These are phyloP conservation scores for Yarrowia alimentaria DNA, from an alignment of 805 yeast species.

Conservation along the genomic window DNA sequence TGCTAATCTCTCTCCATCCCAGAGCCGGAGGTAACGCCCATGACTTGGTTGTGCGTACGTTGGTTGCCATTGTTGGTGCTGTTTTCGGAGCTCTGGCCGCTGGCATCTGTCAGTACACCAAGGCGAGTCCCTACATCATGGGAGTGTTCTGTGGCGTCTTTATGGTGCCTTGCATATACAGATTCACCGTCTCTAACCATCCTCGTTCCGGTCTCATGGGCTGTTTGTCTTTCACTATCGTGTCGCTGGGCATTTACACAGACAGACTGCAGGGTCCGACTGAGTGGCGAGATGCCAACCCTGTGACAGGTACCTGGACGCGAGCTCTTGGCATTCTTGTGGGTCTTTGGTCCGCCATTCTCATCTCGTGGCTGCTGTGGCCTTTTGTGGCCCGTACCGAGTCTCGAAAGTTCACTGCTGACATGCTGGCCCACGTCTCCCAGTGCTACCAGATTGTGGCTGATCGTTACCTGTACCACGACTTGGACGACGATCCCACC, in stretches of 20 bases:
- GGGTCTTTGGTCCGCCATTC: conserved; percentile 43
- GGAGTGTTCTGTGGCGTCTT: conserved; percentile 45
- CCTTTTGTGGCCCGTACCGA: conserved; percentile 49
- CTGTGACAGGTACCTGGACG: conserved; percentile 41
- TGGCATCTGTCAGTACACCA: conserved; percentile 42
- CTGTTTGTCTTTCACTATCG: conserved; percentile 44
- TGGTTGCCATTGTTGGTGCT: conserved; percentile 44
- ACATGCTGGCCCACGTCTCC: conserved; percentile 45
- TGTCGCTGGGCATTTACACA: conserved; percentile 40
- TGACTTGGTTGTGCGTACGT: conserved; percentile 39
- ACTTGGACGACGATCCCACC: conserved; percentile 49
- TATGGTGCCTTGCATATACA: conserved; percentile 40
- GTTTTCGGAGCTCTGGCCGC: conserved; percentile 52
- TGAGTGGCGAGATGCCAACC: conserved; percentile 22
- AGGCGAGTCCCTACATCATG: conserved; percentile 41
- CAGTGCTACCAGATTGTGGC: conserved; percentile 50
- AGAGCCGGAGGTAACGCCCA: conserved; percentile 38
- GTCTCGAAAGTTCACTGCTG: conserved; percentile 43
- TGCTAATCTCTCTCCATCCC: conserved; percentile 45
- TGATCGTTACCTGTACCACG: conserved; percentile 51
- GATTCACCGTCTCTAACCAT: conserved; percentile 42
- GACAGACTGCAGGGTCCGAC: background rate
- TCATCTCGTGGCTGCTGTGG: conserved; percentile 50
- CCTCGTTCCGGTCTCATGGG: conserved; percentile 48
- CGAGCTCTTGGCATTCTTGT: conserved; percentile 44